These are phyloP conservation scores for Neurospora sp. DNA, from an alignment of 495 filamentous ascomycete genomes.

Conservation along the genomic window DNA sequence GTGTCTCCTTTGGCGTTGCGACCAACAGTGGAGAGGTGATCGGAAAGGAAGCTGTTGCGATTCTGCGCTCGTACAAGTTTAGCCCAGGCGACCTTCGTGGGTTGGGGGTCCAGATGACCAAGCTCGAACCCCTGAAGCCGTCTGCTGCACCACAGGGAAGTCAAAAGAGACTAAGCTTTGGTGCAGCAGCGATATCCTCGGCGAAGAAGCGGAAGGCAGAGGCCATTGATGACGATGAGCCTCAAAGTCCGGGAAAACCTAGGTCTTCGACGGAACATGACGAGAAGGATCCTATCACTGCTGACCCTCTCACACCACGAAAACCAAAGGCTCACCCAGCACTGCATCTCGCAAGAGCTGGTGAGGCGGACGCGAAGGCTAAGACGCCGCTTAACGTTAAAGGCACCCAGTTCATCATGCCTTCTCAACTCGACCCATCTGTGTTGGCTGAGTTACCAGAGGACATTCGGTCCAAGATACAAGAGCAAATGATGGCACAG, in stretches of 20 bases:
- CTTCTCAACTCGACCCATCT: constrained; percentile 63
- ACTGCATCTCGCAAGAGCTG: constrained; percentile 43
- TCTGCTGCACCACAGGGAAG: constrained; percentile 41
- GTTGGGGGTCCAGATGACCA: constrained; percentile 84
- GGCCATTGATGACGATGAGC: constrained; percentile 16
- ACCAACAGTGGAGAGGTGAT: constrained; percentile 64
- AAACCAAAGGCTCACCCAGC: constrained; percentile 50
- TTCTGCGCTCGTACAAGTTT: constrained; percentile 72
- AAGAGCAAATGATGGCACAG: constrained; percentile 21
- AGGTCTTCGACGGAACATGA: background rate
- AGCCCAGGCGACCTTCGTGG: constrained; percentile 85
- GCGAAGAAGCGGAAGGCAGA: constrained; percentile 19
- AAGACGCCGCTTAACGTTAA: constrained; percentile 62
- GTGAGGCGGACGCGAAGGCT: constrained; percentile 46
- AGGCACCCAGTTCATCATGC: constrained; percentile 84
- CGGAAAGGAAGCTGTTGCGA: constrained; percentile 69
- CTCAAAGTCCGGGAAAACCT: constrained; percentile 7
- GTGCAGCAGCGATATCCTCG: constrained; percentile 4
- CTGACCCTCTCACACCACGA: constrained; percentile 50
- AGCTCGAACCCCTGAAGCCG: constrained; percentile 66
- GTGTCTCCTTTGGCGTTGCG: constrained; percentile 66
- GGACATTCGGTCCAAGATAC: constrained; percentile 69
- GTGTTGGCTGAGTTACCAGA: constrained; percentile 68
- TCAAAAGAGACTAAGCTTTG: constrained; percentile 48
- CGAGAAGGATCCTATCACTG: constrained; percentile 38